These are phyloP conservation scores for Exobasidium rhododendri DNA, from an alignment of 1,284 basidiomycete genomes.

Conservation along the genomic window DNA sequence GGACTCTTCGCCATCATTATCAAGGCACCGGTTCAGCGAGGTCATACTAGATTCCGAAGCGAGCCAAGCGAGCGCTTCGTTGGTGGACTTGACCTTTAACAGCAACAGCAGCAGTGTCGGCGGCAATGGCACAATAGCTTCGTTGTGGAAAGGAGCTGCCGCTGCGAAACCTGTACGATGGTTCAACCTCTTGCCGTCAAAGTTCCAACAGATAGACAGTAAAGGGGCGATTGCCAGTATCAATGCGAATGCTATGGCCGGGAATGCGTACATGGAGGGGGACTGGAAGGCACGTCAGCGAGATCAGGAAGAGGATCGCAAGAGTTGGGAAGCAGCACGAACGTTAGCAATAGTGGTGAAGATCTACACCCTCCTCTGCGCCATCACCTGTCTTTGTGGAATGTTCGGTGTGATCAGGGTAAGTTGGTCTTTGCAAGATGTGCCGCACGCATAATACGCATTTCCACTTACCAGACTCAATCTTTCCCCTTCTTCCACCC, in stretches of 20 bases:
- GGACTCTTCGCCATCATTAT: slow-evolving; percentile 13
- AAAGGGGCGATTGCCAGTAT: not conserved
- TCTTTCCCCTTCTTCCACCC: too few species aligned
- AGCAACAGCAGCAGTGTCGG: not conserved
- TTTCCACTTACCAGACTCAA: too few species aligned
- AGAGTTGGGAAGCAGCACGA: slow-evolving; percentile 33
- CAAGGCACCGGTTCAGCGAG: not conserved
- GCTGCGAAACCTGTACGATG: slow-evolving; percentile 16
- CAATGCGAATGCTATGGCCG: not conserved
- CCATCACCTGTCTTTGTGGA: slow-evolving; percentile 28
- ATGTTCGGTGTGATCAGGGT: slow-evolving; percentile 26
- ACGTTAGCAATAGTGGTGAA: slow-evolving; percentile 24
- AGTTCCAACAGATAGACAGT: not conserved
- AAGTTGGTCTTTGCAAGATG: slow-evolving; percentile 4
- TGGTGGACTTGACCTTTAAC: too few species aligned
- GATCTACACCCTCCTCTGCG: slow-evolving; percentile 29
- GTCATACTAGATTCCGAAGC: slow-evolving; percentile 1
- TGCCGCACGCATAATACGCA: not conserved
- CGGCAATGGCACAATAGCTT: slow-evolving; percentile 5
- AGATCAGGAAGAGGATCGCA: slow-evolving; percentile 25
- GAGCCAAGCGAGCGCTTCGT: too few species aligned
- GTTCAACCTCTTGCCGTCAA: slow-evolving; percentile 10
- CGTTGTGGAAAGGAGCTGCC: slow-evolving; percentile 1
- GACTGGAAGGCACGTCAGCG: slow-evolving; percentile 9
- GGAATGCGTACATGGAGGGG: not conserved